Conservation (phyloP, 176 grass and related monocot species). For the Guadua angustifolia region DNA sequence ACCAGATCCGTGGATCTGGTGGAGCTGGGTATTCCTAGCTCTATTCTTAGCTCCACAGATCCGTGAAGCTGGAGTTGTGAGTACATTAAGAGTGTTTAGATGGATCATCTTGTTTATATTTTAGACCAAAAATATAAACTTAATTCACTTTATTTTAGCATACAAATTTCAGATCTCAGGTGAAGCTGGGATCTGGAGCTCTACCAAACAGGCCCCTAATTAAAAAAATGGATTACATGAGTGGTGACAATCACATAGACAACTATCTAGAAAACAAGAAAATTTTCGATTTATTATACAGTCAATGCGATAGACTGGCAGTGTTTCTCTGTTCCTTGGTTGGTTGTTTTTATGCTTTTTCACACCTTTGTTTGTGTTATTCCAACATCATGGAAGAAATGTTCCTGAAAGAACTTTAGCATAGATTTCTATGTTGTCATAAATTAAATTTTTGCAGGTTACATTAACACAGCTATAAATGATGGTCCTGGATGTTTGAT, state of each 20-base stretch:
- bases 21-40: no score
- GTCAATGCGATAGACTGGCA: neutral
- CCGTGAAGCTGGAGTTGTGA: no score
- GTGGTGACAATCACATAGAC: neutral
- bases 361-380: constrained; percentile 17
- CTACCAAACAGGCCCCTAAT: no score
- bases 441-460: constrained; percentile 66
- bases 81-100: no score
- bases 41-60: no score
- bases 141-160: no score
- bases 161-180: no score
- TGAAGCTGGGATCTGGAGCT: no score
- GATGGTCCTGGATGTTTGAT: constrained; percentile 98
- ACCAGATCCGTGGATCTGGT: no score
- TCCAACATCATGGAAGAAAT: constrained; percentile 1
- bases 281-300: neutral
- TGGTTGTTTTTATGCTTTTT: constrained; percentile 4
- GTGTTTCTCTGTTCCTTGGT: constrained; percentile 9
- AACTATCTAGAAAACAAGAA: neutral
- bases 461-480: constrained; percentile 96
- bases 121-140: no score
- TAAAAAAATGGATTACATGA: constrained; percentile 3
- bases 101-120: no score
- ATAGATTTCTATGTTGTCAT: neutral
- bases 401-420: constrained; percentile 12